phyloP scores from a whole-genome alignment of 768 basidiomycete species.

The Agaricus blazei region DNA sequence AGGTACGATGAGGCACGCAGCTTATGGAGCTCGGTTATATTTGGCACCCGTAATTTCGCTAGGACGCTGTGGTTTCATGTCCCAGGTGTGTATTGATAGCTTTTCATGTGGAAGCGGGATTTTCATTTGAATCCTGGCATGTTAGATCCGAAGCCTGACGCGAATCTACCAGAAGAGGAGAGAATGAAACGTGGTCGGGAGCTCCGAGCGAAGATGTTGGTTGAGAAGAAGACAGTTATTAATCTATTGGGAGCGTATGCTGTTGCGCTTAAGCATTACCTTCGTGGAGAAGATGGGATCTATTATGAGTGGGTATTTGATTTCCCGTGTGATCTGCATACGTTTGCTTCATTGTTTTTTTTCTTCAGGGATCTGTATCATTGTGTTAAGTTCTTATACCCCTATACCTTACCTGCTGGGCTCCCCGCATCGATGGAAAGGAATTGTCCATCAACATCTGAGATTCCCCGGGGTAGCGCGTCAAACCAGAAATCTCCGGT shows the following conservation, averaged over 20 bases:
- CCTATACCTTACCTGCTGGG: slow-evolving; percentile 51
- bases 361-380: slow-evolving; percentile 52
- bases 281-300: slow-evolving; percentile 53
- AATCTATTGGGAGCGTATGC: slow-evolving; percentile 64
- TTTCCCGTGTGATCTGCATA: not conserved
- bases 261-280: slow-evolving; percentile 66
- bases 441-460: not conserved
- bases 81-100: slow-evolving; percentile 33
- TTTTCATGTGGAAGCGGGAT: not conserved
- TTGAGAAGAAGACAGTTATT: slow-evolving; percentile 67
- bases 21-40: slow-evolving; percentile 65
- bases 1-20: slow-evolving; percentile 72
- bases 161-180: not conserved
- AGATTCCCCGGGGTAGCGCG: not conserved
- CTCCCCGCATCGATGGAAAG: slow-evolving; percentile 28
- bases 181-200: slow-evolving; percentile 20
- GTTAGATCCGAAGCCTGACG: slow-evolving; percentile 19
- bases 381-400: slow-evolving; percentile 68
- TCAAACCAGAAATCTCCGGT: slow-evolving; percentile 2
- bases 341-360: not conserved
- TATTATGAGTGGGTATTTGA: slow-evolving; percentile 33
- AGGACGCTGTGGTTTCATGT: slow-evolving; percentile 68
- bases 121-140: not conserved
- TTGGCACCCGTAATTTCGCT: slow-evolving; percentile 51
- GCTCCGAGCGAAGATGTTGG: slow-evolving; percentile 38